phyloP scores from a whole-genome alignment of 2,329 filamentous ascomycete genomes.

The Ophiostoma himal-ulmi region DNA sequence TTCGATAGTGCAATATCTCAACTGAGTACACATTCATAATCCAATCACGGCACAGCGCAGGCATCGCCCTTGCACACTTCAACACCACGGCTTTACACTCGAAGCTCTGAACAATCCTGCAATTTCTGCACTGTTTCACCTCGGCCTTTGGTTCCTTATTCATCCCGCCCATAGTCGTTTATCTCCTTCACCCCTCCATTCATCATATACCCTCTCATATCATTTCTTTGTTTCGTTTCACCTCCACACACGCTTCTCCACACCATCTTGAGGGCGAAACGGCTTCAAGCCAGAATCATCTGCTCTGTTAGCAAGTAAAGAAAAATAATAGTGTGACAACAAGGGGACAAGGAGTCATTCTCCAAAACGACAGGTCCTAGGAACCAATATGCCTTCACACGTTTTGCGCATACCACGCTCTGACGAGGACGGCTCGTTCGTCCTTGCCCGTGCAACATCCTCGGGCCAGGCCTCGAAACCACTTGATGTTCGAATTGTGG shows the following conservation, averaged over 20 bases:
- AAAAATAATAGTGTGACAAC: not conserved
- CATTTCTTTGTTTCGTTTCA: not conserved
- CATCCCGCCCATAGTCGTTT: not conserved
- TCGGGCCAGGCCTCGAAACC: conserved; percentile 40
- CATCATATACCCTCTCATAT: not conserved
- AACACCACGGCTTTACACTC: not conserved
- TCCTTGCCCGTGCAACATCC: conserved; percentile 56
- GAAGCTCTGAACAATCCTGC: not conserved
- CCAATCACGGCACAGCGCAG: not conserved
- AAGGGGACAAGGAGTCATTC: not conserved
- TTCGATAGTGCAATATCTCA: not conserved
- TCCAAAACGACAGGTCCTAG: conserved; percentile 15
- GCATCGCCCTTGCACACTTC: not conserved
- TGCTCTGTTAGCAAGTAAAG: not conserved
- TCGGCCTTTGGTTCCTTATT: not conserved
- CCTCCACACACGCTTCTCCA: not conserved
- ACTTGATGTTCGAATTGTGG: conserved; percentile 61
- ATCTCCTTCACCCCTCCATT: not conserved
- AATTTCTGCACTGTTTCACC: conserved; percentile 1
- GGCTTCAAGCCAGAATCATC: not conserved
- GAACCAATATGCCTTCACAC: conserved; percentile 21
- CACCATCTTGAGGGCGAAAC: not conserved
- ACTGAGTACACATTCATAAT: not conserved
- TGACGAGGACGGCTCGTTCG: conserved; percentile 46
- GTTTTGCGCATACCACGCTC: conserved; percentile 57